These are phyloP conservation scores for Crucihimalaya himalaica DNA, from an alignment of 345 rosid species.

Conservation along the genomic window DNA sequence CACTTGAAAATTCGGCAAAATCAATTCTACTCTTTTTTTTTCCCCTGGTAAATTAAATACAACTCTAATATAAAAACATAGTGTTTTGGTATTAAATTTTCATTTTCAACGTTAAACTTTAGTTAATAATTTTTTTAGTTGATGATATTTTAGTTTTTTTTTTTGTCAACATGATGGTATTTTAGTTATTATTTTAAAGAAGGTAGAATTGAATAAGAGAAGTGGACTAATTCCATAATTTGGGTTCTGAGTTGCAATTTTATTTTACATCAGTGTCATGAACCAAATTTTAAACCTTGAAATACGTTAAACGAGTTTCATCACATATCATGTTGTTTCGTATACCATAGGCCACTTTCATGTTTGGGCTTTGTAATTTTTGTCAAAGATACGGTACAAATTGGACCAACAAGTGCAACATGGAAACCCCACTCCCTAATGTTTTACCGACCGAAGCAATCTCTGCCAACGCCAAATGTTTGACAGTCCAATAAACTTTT, in stretches of 20 bases:
- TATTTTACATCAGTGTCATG: neutral
- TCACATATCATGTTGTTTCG: neutral
- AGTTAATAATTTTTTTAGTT: neutral
- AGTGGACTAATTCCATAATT: neutral
- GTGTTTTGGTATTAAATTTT: no score
- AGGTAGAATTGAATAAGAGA: neutral
- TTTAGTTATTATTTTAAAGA: neutral
- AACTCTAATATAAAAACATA: neutral
- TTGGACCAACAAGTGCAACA: constrained; percentile 11
- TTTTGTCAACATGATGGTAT: neutral
- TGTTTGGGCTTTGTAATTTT: neutral
- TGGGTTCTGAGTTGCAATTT: neutral
- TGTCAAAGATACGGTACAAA: neutral
- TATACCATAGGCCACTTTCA: neutral
- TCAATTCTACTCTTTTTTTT: neutral
- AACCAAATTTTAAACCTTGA: neutral
- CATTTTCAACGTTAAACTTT: neutral
- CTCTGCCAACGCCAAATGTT: neutral
- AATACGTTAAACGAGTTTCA: neutral
- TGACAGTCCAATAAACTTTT: neutral
- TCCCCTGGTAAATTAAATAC: neutral
- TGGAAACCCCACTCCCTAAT: constrained; percentile 7
- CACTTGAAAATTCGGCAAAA: neutral
- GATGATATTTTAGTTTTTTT: no score
- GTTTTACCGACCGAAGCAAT: neutral